Evolutionary conservation across 192 early-diverging fungal species (phyloP), one percentile per base, ranked within the genome.

Genomic region (Coemansia sp.): DNA sequence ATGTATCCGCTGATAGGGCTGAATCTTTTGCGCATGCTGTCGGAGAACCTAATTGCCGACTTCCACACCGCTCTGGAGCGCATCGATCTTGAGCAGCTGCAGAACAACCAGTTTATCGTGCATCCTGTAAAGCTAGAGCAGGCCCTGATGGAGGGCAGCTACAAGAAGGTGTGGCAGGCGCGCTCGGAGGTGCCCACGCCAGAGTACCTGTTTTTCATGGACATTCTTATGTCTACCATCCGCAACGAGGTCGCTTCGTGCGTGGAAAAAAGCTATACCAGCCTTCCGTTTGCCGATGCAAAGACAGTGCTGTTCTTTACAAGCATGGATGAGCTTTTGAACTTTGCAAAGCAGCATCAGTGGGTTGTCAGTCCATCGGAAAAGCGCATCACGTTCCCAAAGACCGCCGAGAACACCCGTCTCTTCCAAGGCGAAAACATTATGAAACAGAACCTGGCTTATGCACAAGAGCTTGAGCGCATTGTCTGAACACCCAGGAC

Each of bases 31-130:
- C 91, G 93, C 52, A 86, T 99, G 68, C 84, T 99, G 38, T 88
- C 95, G 25, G 94, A 99, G 76, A 94, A 95, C 86, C 85, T 92
- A 28, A 89, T 99, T 65, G 90, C 95, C n/a, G 97, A 99, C 69
- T 99, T 99, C 78, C 97, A 99, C 79, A 95, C 94, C n/a, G 89
- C 94, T 67, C 84, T 99, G 33, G 97, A 99, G 63, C 85, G 85
- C 61, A 92, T 99, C 63, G 92, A 93, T 54, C 86, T 90, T 17
- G 86, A 90, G 31, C 90, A 93, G 73, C 76, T 96, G 16, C 84
- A 87, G 48, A 82, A 72, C 64, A 96, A 94, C 76, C 72, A 88
- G 33, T 94, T 88, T 61, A 95, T 99, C 72, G 89, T 91, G 61
- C 94, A 96, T 69, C 93, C 96, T 2, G 84, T 99, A 52, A 87